A percentile compares a stretch with the other conserved stretches of the same genome.
phyloP scores from a whole-genome alignment of 2,329 filamentous ascomycete genomes.

The Fusarium sp. region DNA sequence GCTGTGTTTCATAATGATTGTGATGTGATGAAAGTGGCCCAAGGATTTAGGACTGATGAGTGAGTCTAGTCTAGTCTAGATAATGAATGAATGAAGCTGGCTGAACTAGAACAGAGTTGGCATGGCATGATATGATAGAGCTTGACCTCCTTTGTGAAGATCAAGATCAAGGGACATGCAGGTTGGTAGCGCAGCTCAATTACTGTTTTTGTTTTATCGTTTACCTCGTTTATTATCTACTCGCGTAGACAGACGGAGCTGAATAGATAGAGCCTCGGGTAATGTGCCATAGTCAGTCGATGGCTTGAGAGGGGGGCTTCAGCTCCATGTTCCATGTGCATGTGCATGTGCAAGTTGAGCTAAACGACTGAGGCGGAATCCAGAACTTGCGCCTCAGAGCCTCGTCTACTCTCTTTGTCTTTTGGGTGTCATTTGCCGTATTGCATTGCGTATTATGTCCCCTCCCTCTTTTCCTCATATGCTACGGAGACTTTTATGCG shows the following conservation, averaged over 20 bases:
- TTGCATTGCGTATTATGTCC: neutral
- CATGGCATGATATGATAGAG: neutral
- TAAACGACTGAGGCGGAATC: constrained; percentile 18
- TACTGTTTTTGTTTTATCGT: neutral
- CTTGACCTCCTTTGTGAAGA: neutral
- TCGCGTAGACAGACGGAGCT: constrained; percentile 15
- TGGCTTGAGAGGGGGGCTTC: constrained; percentile 26
- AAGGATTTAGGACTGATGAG: constrained; percentile 2
- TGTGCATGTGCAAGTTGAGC: constrained; percentile 16
- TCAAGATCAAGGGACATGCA: neutral
- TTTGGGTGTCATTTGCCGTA: constrained; percentile 3
- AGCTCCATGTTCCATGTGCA: constrained; percentile 21
- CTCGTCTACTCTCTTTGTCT: constrained; percentile 2
- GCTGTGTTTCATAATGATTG: constrained; percentile 2
- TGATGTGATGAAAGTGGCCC: constrained; percentile 14
- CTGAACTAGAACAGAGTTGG: constrained; percentile 12
- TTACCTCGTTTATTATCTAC: neutral
- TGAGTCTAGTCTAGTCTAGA: neutral
- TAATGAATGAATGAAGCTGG: constrained; percentile 10
- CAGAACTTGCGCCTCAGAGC: constrained; percentile 16
- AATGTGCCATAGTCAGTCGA: neutral
- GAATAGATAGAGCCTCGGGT: constrained; percentile 4
- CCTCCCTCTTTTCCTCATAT: neutral
- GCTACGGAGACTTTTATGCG: neutral
- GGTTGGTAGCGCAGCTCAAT: neutral